phyloP scores from a whole-genome alignment of 257 asterid genomes.

The Solanum sitiens region DNA sequence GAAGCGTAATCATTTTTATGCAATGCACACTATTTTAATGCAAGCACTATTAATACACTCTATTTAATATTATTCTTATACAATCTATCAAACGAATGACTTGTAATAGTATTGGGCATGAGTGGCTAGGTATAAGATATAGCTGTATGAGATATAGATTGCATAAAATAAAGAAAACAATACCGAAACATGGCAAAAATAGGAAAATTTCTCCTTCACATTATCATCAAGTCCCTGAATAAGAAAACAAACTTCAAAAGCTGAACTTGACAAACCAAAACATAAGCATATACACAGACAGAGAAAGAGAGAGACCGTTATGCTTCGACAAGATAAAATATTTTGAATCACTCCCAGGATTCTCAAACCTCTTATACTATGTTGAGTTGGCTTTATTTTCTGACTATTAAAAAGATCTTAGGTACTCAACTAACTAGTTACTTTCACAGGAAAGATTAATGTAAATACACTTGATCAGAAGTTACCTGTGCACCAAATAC shows the following conservation, averaged over 20 bases:
- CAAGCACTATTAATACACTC: too few relatives aligned
- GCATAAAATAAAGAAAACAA: background rate
- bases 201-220: conserved; percentile 21
- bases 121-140: background rate
- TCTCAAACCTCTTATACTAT: conserved; percentile 70
- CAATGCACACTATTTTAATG: too few relatives aligned
- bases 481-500: conserved; percentile 72
- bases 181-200: conserved; percentile 47
- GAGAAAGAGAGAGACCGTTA: too few relatives aligned
- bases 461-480: background rate
- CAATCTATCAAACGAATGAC: too few relatives aligned
- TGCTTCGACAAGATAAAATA: too few relatives aligned
- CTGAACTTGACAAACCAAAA: background rate
- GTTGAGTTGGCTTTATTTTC: conserved; percentile 86
- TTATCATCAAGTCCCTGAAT: conserved; percentile 18
- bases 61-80: too few relatives aligned
- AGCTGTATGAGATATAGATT: background rate
- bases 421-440: background rate
- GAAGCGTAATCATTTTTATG: too few relatives aligned
- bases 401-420: conserved; percentile 7
- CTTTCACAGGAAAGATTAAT: too few relatives aligned
- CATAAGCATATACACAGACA: too few relatives aligned
- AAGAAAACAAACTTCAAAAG: background rate
- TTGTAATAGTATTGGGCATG: too few relatives aligned
- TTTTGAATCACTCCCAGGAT: too few relatives aligned